Conservation (phyloP, 2,329 filamentous ascomycete genomes). For the Monilinia laxa region DNA sequence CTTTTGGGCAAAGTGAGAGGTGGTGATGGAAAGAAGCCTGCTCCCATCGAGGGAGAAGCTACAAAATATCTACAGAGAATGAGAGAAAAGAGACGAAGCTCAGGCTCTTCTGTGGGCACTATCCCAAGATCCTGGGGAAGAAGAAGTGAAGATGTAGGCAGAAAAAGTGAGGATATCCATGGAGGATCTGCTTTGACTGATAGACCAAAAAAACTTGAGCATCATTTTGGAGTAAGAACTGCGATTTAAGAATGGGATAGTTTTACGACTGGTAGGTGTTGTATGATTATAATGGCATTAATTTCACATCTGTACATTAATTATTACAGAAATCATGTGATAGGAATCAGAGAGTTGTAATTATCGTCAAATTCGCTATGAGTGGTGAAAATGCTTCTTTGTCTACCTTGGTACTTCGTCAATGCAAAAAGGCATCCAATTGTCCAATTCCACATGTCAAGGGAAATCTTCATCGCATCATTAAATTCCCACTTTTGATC, state of each 20-base stretch:
- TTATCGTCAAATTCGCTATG: background rate
- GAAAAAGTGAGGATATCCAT: background rate
- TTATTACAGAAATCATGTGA: background rate
- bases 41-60: conserved; percentile 13
- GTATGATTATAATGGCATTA: background rate
- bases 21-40: background rate
- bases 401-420: background rate
- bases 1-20: conserved; percentile 12
- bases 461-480: background rate
- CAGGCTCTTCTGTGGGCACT: background rate
- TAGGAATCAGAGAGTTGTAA: background rate
- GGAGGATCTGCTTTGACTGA: background rate
- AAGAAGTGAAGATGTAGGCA: background rate
- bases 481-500: background rate
- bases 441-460: background rate
- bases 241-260: background rate
- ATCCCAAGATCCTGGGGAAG: background rate
- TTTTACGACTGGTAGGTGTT: background rate
- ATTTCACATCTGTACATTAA: background rate
- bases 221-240: background rate
- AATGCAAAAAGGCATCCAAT: background rate
- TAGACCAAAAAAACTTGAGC: conserved; percentile 1
- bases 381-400: background rate
- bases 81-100: conserved; percentile 17
- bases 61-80: conserved; percentile 18